A percentile compares a stretch with the other conserved stretches of the same genome.
These are phyloP conservation scores for Fraxinus sp. DNA, from an alignment of 305 asterid genomes.

Conservation along the genomic window DNA sequence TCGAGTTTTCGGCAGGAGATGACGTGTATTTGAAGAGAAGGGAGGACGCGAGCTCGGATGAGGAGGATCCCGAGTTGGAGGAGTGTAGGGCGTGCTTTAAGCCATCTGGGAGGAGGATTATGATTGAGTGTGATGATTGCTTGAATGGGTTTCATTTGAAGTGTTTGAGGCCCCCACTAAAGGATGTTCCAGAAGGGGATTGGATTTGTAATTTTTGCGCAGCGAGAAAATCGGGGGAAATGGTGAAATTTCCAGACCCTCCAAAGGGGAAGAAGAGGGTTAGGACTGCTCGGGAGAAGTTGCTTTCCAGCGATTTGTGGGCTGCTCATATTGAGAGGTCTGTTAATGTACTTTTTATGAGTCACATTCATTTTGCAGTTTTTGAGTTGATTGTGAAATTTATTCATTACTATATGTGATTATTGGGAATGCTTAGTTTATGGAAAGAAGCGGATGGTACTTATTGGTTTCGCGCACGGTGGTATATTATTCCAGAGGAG, in stretches of 20 bases:
- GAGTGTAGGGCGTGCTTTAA: constrained; percentile 82
- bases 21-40: constrained; percentile 82
- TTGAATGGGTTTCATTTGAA: constrained; percentile 91
- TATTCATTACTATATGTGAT: constrained; percentile 12
- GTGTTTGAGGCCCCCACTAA: constrained; percentile 78
- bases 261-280: constrained; percentile 64
- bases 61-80: constrained; percentile 76
- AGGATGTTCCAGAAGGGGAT: constrained; percentile 85
- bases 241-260: constrained; percentile 56
- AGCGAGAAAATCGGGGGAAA: constrained; percentile 50
- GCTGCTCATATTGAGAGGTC: constrained; percentile 85
- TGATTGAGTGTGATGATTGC: constrained; percentile 95
- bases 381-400: neutral
- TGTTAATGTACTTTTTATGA: constrained; percentile 5
- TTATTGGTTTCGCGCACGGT: constrained; percentile 73
- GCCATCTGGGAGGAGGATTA: constrained; percentile 59
- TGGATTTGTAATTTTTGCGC: constrained; percentile 80
- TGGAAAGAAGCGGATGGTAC: constrained; percentile 93
- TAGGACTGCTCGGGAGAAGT: constrained; percentile 82
- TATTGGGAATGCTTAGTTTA: constrained; percentile 45
- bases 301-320: constrained; percentile 90
- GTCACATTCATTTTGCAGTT: neutral
- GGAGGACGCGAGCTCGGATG: constrained; percentile 59
- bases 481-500: constrained; percentile 93
- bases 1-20: constrained; percentile 68